Conservation (phyloP, 768 basidiomycete genomes). For the Amanita jacksonii region DNA sequence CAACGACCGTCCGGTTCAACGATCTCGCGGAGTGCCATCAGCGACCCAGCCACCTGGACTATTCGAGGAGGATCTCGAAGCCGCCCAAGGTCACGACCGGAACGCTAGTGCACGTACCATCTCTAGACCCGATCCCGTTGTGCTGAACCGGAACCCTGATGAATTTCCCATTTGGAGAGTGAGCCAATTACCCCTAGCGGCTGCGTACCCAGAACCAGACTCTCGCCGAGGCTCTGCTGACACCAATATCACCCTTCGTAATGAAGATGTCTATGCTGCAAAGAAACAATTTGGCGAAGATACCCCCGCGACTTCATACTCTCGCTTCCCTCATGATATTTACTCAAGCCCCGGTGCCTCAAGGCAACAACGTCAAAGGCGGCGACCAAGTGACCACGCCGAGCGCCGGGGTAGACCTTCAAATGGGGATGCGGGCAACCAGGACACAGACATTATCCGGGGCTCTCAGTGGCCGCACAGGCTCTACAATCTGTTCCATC, state of each 20-base stretch:
- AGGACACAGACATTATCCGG: not conserved
- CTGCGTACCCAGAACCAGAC: not conserved
- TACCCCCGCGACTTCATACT: not conserved
- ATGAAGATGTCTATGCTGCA: not conserved
- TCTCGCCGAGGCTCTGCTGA: not conserved
- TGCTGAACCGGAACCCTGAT: not conserved
- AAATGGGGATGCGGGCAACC: not conserved
- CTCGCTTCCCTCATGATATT: constrained; percentile 5
- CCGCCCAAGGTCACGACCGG: not conserved
- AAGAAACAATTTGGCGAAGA: not conserved
- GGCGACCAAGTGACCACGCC: not conserved
- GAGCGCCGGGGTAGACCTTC: not conserved
- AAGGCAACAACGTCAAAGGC: not conserved
- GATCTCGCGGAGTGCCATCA: not conserved
- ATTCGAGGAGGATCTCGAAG: not conserved
- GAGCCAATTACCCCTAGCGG: constrained; percentile 1
- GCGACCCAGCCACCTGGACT: not conserved
- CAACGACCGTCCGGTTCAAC: not conserved
- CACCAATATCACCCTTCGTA: not conserved
- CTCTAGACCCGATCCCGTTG: not conserved
- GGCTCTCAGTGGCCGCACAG: not conserved
- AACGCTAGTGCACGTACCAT: not conserved
- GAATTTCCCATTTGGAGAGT: constrained; percentile 2
- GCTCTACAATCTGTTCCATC: not conserved
- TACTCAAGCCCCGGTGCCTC: constrained; percentile 4